Conservation (phyloP, 495 filamentous ascomycete species). For the Poronia punctata region DNA sequence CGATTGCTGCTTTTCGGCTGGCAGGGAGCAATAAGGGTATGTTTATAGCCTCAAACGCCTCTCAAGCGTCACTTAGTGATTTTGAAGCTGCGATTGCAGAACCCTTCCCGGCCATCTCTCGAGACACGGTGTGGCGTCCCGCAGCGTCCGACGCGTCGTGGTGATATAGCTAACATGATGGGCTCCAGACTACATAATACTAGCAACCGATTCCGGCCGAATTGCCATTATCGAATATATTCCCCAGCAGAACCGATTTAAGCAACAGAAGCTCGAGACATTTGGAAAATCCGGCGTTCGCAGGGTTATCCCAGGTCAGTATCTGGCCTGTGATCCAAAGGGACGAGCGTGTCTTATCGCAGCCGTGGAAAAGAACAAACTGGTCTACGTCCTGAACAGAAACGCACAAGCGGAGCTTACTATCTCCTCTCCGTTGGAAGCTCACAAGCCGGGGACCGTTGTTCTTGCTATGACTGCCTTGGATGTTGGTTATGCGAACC, state of each 20-base stretch:
- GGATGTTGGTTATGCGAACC: constrained; percentile 95
- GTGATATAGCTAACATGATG: constrained; percentile 58
- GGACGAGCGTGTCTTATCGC: constrained; percentile 91
- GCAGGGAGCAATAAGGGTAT: constrained; percentile 95
- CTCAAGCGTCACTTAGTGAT: constrained; percentile 85
- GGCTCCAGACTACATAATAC: constrained; percentile 83
- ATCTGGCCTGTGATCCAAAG: constrained; percentile 88
- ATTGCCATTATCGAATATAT: constrained; percentile 92
- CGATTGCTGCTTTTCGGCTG: constrained; percentile 78
- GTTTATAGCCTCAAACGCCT: constrained; percentile 34
- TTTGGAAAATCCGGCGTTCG: constrained; percentile 97
- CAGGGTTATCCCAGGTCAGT: constrained; percentile 90
- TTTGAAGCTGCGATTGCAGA: constrained; percentile 57
- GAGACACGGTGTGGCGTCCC: constrained; percentile 20
- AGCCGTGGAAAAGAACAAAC: constrained; percentile 96
- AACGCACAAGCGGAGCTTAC: constrained; percentile 90
- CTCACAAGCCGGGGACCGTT: constrained; percentile 88
- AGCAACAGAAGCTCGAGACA: constrained; percentile 86
- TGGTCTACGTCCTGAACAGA: constrained; percentile 96
- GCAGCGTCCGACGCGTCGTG: constrained; percentile 1
- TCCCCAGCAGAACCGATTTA: constrained; percentile 78
- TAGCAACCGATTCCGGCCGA: constrained; percentile 90
- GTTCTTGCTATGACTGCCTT: constrained; percentile 80
- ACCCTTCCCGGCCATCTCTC: constrained; percentile 36
- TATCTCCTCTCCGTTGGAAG: constrained; percentile 95